Conservation (phyloP, 257 asterid species). For the Orobanche coerulescens region DNA sequence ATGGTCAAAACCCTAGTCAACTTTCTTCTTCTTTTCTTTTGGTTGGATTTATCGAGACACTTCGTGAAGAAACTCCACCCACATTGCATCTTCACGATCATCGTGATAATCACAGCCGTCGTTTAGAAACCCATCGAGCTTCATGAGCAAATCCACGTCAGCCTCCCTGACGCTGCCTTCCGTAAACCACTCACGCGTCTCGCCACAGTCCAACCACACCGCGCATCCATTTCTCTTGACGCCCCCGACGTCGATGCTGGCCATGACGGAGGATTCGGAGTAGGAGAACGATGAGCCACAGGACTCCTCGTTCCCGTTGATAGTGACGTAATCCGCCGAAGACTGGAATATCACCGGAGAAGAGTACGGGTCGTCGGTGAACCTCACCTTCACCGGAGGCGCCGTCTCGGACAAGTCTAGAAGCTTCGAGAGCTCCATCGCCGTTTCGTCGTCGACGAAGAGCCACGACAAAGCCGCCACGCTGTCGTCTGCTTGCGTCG, state of each 20-base stretch:
- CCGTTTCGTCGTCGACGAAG: slow-evolving; percentile 41
- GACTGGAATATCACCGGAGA: slow-evolving; percentile 40
- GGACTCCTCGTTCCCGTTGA: slow-evolving; percentile 62
- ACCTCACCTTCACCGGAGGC: slow-evolving; percentile 45
- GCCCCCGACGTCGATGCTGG: slow-evolving; percentile 50
- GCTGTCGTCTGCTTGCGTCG: slow-evolving; percentile 11
- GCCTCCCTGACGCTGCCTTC: background rate
- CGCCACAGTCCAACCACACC: slow-evolving; percentile 20
- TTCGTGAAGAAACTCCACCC: slow-evolving; percentile 38
- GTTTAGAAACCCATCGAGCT: slow-evolving; percentile 17
- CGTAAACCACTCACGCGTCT: slow-evolving; percentile 22
- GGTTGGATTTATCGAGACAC: slow-evolving; percentile 7
- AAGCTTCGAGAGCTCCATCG: slow-evolving; percentile 41
- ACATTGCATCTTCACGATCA: slow-evolving; percentile 27
- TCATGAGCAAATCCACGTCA: slow-evolving; percentile 16
- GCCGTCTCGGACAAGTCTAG: slow-evolving; percentile 30
- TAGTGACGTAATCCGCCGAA: slow-evolving; percentile 56
- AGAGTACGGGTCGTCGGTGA: slow-evolving; percentile 49
- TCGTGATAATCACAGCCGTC: slow-evolving; percentile 25
- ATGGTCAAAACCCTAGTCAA: slow-evolving; percentile 29
- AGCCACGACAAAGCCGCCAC: slow-evolving; percentile 36
- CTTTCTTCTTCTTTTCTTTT: background rate
- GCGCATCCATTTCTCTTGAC: slow-evolving; percentile 23
- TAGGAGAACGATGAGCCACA: slow-evolving; percentile 79
- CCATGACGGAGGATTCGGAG: slow-evolving; percentile 60